phyloP scores from a whole-genome alignment of 2,329 filamentous ascomycete genomes.

The Geosmithia putterillii region DNA sequence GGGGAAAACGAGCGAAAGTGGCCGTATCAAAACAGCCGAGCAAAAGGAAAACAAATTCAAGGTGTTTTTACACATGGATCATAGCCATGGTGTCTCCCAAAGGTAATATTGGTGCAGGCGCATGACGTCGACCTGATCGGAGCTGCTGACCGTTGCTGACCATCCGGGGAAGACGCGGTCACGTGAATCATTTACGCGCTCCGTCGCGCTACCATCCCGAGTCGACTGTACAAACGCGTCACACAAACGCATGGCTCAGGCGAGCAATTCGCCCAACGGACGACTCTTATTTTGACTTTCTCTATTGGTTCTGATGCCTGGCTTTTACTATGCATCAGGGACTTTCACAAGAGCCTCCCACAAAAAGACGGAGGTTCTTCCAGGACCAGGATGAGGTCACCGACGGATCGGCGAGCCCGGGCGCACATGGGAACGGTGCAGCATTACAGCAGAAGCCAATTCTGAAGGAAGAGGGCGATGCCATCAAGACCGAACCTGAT shows the following conservation, averaged over 20 bases:
- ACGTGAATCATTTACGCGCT: slow-evolving; percentile 19
- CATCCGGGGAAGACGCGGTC: slow-evolving; percentile 1
- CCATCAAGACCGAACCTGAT: slow-evolving; percentile 9
- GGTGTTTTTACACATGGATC: neutral
- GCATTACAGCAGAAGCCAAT: slow-evolving; percentile 10
- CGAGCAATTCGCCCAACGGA: neutral
- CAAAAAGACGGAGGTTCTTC: slow-evolving; percentile 30
- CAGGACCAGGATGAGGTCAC: slow-evolving; percentile 17
- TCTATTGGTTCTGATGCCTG: slow-evolving; percentile 5
- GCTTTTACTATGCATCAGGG: slow-evolving; percentile 22
- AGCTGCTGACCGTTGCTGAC: neutral
- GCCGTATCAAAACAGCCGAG: neutral
- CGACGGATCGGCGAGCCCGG: slow-evolving; percentile 8
- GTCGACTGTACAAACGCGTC: slow-evolving; percentile 20
- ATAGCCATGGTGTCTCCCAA: neutral
- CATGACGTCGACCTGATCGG: neutral
- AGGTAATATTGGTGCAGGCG: neutral
- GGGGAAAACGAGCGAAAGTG: neutral
- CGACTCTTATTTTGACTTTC: neutral
- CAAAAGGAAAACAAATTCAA: neutral
- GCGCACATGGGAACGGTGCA: slow-evolving; percentile 10
- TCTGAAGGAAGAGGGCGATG: slow-evolving; percentile 11
- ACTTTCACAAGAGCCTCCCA: slow-evolving; percentile 27
- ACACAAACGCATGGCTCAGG: slow-evolving; percentile 8
- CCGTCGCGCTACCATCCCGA: slow-evolving; percentile 18